Base-by-base conservation (phyloP, 1,139 yeast genomes). In the Blastobotrys raffinosifermentans region DNA sequence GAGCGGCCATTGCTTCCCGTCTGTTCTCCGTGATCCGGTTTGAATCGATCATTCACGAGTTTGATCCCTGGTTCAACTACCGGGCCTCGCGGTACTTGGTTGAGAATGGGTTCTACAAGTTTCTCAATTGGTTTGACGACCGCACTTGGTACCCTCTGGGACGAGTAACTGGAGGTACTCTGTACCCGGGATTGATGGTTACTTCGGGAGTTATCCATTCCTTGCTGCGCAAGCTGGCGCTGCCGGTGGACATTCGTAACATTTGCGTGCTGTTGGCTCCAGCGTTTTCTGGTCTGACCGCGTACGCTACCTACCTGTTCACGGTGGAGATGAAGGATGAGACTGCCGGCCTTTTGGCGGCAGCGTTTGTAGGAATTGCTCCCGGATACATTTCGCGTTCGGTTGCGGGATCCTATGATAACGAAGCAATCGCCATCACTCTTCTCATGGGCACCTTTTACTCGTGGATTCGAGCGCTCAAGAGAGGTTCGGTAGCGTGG, bases 91-190 rank as follows among this genome's bases (percentile, higher is more conserved):
- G 84, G 60, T 86, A 87, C 62, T 72, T 91, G 49, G 94, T 86
- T 14, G 68, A 75, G 37, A 79, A 87, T 58, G 81, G 93, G 4
- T 89, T 77, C 61, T 82, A 87, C 65, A 91, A 87, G 48, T 93
- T 93, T 55, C 72, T 91, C 59, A 93, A 93, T 61, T 93, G 98
- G 98, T 93, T 93, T 56, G 99, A 93, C 60, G 96, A 91, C 61
- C 76, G 96, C 57, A 91, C 98, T 19, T 93, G 99, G 99, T 93
- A 93, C 61, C 99, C 99, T 15, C 71, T 93, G 47, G 99, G 99
- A 14, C 77, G 99, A 65, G 98, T 93, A 54, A 91, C 98, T 9
- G 99, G 99, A 50, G 99, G 99, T 47, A 93, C 99, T 3, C 67
- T 93, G 49, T 93, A 93, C 58, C 99, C 99, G 2, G 99, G 99